These are phyloP conservation scores for Grosmannia clavigera DNA, from an alignment of 2,329 filamentous ascomycete species.

Conservation along the genomic window DNA sequence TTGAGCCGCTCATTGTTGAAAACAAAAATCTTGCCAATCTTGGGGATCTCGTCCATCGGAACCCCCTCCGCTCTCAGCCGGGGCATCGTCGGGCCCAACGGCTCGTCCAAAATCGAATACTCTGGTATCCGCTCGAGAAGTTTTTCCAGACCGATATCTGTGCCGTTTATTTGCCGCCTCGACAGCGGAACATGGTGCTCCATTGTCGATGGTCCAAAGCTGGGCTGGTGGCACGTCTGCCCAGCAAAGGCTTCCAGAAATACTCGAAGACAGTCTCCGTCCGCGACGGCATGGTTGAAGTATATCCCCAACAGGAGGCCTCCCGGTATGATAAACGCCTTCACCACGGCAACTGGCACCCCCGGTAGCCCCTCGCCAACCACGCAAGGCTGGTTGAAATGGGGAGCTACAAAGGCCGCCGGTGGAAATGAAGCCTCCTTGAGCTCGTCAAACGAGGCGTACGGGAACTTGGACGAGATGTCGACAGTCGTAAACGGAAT, in stretches of 20 bases:
- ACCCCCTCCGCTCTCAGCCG: conserved; percentile 16
- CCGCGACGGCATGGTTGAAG: conserved; percentile 29
- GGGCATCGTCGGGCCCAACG: conserved; percentile 25
- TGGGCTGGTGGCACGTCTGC: conserved; percentile 17
- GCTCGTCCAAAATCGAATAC: conserved; percentile 20
- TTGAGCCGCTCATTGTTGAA: conserved; percentile 22
- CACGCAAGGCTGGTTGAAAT: conserved; percentile 11
- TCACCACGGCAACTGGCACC: conserved; percentile 26
- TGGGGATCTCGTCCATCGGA: conserved; percentile 19
- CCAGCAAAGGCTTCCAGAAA: conserved; percentile 27
- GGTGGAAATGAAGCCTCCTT: conserved; percentile 18
- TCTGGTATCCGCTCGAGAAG: conserved; percentile 22
- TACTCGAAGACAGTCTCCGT: conserved; percentile 26
- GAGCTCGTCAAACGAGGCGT: conserved; percentile 17
- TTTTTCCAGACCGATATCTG: conserved; percentile 14
- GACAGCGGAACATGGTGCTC: conserved; percentile 10
- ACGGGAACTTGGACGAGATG: conserved; percentile 12
- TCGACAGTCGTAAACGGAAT: conserved; percentile 15
- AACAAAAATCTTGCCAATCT: conserved; percentile 29
- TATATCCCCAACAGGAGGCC: conserved; percentile 28
- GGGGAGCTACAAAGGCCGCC: conserved; percentile 17
- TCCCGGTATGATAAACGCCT: conserved; percentile 25
- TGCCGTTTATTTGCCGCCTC: conserved; percentile 5
- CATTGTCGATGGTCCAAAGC: conserved; percentile 14
- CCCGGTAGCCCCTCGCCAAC: conserved; percentile 9